These are phyloP conservation scores for Chrysoporthe deuterocubensis DNA, from an alignment of 2,329 filamentous ascomycete genomes.

Conservation along the genomic window DNA sequence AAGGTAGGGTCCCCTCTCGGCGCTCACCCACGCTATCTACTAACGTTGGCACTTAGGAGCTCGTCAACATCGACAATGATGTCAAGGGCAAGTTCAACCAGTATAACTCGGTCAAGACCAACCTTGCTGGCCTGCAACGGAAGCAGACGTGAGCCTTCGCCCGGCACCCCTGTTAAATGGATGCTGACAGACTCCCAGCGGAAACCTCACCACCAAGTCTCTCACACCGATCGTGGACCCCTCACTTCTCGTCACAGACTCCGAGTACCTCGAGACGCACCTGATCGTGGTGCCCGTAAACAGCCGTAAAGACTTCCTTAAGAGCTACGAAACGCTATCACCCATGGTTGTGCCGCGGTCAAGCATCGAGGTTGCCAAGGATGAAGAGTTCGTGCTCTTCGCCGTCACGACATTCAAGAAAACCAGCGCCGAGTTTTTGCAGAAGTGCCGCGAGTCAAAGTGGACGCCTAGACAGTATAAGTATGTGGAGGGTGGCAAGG, in stretches of 20 bases:
- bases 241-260: constrained; percentile 78
- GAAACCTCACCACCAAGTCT: constrained; percentile 92
- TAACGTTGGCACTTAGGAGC: constrained; percentile 62
- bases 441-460: constrained; percentile 89
- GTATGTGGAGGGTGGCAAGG: constrained; percentile 85
- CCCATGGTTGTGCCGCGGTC: constrained; percentile 95
- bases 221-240: constrained; percentile 88
- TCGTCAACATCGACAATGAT: constrained; percentile 91
- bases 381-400: constrained; percentile 88
- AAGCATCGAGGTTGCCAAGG: constrained; percentile 75
- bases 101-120: constrained; percentile 90
- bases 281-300: constrained; percentile 85
- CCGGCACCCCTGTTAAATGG: neutral
- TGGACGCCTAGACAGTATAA: constrained; percentile 96
- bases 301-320: constrained; percentile 84
- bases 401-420: constrained; percentile 95
- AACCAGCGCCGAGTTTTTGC: constrained; percentile 80
- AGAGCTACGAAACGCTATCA: constrained; percentile 83
- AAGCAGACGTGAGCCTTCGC: constrained; percentile 73
- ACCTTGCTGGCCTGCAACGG: constrained; percentile 77
- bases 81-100: constrained; percentile 93
- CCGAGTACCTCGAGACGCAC: constrained; percentile 96
- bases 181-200: constrained; percentile 52
- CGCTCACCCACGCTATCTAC: neutral
- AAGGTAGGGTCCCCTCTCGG: constrained; percentile 60